Evolutionary conservation across 352 stramenopile genomes (phyloP).

Genomic region (Pythium phragmitis): DNA sequence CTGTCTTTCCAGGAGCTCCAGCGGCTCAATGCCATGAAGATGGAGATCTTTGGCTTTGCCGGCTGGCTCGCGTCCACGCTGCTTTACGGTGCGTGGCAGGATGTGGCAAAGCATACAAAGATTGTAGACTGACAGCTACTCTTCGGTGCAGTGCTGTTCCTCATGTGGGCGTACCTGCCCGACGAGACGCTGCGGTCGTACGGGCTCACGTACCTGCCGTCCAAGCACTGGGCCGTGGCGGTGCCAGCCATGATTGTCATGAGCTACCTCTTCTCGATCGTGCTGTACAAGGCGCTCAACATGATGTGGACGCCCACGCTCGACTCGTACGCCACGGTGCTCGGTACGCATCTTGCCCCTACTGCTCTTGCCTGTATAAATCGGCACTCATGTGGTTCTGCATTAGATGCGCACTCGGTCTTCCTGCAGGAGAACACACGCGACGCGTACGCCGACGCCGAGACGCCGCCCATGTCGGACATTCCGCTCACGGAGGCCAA

Average conservation of each 20-base stretch:
- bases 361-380: background rate
- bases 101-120: too few species aligned
- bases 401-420: slow-evolving; percentile 60
- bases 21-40: slow-evolving; percentile 75
- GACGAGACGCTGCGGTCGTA: slow-evolving; percentile 73
- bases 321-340: slow-evolving; percentile 78
- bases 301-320: slow-evolving; percentile 68
- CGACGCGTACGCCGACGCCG: slow-evolving; percentile 47
- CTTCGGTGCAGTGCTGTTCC: slow-evolving; percentile 60
- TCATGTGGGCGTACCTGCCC: slow-evolving; percentile 88
- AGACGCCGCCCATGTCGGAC: slow-evolving; percentile 74
- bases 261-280: slow-evolving; percentile 80
- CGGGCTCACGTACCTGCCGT: slow-evolving; percentile 87
- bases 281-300: slow-evolving; percentile 85
- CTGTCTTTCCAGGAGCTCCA: slow-evolving; percentile 83
- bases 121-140: background rate
- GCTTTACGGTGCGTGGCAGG: slow-evolving; percentile 52
- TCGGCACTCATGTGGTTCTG: too few species aligned
- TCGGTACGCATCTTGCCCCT: slow-evolving; percentile 26
- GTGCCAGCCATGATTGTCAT: slow-evolving; percentile 83
- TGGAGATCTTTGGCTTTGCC: slow-evolving; percentile 87
- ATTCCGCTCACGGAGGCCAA: slow-evolving; percentile 78
- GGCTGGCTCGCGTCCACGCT: slow-evolving; percentile 79
- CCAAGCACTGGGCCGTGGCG: slow-evolving; percentile 89
- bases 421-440: slow-evolving; percentile 40